Evolutionary conservation across 2,329 filamentous ascomycete species (phyloP).

Genomic region (Tolypocladium guangdongense): DNA sequence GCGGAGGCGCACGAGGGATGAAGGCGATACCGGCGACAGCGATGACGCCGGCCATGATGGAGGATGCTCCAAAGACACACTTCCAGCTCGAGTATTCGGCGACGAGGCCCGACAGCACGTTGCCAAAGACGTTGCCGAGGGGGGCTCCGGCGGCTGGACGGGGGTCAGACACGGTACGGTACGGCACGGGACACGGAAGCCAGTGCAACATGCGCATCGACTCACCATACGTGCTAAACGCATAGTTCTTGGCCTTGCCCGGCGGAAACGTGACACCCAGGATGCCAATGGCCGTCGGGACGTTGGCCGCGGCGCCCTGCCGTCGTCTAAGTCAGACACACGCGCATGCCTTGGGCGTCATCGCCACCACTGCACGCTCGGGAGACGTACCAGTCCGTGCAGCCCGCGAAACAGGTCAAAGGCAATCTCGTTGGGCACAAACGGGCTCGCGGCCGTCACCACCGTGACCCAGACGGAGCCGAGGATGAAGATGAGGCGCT

Average conservation of each 20-base stretch:
- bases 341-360: not conserved
- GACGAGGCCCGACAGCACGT: constrained; percentile 52
- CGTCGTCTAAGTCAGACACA: not conserved
- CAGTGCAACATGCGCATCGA: not conserved
- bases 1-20: constrained; percentile 40
- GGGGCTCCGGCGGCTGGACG: constrained; percentile 48
- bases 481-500: constrained; percentile 52
- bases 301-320: constrained; percentile 54
- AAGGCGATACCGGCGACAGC: constrained; percentile 46
- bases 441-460: constrained; percentile 49
- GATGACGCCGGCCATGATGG: constrained; percentile 46
- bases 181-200: not conserved
- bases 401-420: constrained; percentile 57
- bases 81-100: constrained; percentile 52
- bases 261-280: constrained; percentile 56
- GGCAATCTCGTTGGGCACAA: constrained; percentile 54
- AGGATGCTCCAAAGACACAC: constrained; percentile 56
- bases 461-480: constrained; percentile 53
- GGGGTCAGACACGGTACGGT: not conserved
- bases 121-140: constrained; percentile 53
- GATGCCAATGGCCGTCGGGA: constrained; percentile 61
- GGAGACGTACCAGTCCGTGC: constrained; percentile 41
- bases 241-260: constrained; percentile 59
- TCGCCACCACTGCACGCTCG: not conserved
- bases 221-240: constrained; percentile 51